Percentiles rank a stretch among this genome's conserved stretches.
These are phyloP conservation scores for Plasmodium vivax DNA, from an alignment of 169 alveolate species.

Conservation along the genomic window DNA sequence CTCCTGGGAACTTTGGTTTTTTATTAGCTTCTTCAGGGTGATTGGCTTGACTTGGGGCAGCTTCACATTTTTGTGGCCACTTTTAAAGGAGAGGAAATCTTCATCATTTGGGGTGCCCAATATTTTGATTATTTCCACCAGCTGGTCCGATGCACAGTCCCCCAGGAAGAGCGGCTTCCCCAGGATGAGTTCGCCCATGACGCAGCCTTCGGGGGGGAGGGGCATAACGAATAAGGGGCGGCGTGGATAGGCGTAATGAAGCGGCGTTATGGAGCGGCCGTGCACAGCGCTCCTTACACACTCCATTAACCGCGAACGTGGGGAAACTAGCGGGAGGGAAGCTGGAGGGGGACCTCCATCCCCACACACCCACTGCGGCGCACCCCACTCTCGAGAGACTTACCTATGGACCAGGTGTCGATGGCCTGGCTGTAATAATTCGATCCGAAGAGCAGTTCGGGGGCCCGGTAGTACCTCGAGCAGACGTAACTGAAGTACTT, in stretches of 20 bases:
- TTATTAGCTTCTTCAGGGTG: constrained; percentile 28
- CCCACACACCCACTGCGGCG: not conserved
- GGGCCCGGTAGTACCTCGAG: constrained; percentile 99
- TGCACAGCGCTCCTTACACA: not conserved
- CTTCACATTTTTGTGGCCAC: constrained; percentile 53
- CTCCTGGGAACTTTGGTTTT: constrained; percentile 39
- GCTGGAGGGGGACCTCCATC: not conserved
- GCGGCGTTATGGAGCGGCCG: constrained; percentile 58
- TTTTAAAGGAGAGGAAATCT: constrained; percentile 41
- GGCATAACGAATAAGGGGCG: no score
- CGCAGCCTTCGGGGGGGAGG: constrained; percentile 92
- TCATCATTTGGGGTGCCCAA: constrained; percentile 96
- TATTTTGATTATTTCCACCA: constrained; percentile 94
- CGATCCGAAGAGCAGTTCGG: constrained; percentile 99
- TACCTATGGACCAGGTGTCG: constrained; percentile 98
- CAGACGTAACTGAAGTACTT: constrained; percentile 91
- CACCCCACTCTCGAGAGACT: constrained; percentile 13
- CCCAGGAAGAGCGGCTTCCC: constrained; percentile 98
- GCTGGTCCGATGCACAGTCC: constrained; percentile 96
- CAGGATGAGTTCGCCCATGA: constrained; percentile 94
- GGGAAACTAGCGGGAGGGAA: not conserved
- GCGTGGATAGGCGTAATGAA: no score
- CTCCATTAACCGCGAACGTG: not conserved
- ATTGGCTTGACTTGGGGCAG: constrained; percentile 63
- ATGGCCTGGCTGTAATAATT: constrained; percentile 97